Conservation (phyloP, 108 stramenopile genomes). For the Schizochytrium sp. region DNA sequence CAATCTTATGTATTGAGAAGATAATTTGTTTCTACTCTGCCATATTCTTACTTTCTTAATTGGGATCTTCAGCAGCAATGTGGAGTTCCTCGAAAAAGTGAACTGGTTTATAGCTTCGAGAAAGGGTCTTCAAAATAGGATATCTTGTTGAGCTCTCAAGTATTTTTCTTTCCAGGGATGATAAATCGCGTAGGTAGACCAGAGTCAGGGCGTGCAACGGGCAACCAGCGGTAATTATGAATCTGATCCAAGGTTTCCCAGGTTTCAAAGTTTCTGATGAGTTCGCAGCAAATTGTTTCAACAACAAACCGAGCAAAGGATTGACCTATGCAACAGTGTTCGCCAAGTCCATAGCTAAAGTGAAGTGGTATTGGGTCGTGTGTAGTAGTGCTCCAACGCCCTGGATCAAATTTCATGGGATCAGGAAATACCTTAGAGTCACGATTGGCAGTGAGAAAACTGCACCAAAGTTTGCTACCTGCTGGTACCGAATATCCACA, state of each 20-base stretch:
- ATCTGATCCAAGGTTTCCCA: background rate
- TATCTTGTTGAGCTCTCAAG: too few species aligned
- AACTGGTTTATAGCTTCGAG: too few species aligned
- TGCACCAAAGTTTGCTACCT: slow-evolving; percentile 13
- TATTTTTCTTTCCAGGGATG: too few species aligned
- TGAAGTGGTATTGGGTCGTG: background rate
- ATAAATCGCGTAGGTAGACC: slow-evolving; percentile 5
- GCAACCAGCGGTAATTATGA: background rate
- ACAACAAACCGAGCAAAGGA: background rate
- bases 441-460: slow-evolving; percentile 21
- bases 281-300: background rate
- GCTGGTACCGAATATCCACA: background rate
- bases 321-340: background rate
- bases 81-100: too few species aligned
- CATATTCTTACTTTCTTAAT: too few species aligned
- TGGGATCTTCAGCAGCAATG: too few species aligned
- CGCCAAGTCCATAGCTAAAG: background rate
- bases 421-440: background rate
- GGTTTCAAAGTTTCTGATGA: background rate
- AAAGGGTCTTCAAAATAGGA: too few species aligned
- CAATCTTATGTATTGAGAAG: too few species aligned
- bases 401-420: background rate
- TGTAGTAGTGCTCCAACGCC: background rate
- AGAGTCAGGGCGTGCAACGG: background rate
- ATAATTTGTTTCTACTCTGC: too few species aligned